Conservation (phyloP, 169 alveolate genomes). For the Condylostoma magnum region DNA sequence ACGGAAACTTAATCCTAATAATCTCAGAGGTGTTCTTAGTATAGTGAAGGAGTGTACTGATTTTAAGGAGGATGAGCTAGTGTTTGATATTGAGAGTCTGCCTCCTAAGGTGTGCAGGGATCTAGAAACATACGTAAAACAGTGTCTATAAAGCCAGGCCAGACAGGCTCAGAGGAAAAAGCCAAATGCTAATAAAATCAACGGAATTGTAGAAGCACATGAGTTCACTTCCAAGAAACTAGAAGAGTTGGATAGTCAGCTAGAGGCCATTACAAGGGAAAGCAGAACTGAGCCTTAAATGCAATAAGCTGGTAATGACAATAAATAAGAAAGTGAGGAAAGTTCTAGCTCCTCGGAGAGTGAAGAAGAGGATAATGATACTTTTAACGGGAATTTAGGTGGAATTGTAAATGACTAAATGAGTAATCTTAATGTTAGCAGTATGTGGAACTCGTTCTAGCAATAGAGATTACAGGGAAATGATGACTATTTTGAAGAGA, state of each 20-base stretch:
- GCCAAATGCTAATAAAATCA: background rate
- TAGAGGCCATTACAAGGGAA: background rate
- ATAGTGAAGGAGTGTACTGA: slow-evolving; percentile 32
- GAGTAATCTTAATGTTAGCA: too few species aligned
- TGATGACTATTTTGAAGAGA: too few species aligned
- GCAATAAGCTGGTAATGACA: background rate
- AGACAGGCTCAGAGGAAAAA: background rate
- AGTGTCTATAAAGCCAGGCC: slow-evolving; percentile 5
- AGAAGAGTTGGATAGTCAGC: background rate
- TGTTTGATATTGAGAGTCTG: slow-evolving; percentile 51
- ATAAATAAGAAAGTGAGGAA: slow-evolving; percentile 11
- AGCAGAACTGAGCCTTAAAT: background rate
- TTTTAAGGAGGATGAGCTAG: slow-evolving; percentile 28
- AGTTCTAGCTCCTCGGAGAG: slow-evolving; percentile 19
- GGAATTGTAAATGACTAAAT: too few species aligned
- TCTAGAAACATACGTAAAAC: slow-evolving; percentile 46
- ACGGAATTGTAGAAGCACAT: background rate
- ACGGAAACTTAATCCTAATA: slow-evolving; percentile 31
- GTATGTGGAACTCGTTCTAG: too few species aligned
- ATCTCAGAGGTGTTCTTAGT: slow-evolving; percentile 47
- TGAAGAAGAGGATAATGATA: slow-evolving; percentile 28
- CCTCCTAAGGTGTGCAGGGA: slow-evolving; percentile 36
- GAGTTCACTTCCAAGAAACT: background rate
- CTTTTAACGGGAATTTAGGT: too few species aligned
- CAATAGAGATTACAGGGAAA: too few species aligned